Evolutionary conservation across 768 basidiomycete genomes (phyloP).

Genomic region (Termitomyces sp.): DNA sequence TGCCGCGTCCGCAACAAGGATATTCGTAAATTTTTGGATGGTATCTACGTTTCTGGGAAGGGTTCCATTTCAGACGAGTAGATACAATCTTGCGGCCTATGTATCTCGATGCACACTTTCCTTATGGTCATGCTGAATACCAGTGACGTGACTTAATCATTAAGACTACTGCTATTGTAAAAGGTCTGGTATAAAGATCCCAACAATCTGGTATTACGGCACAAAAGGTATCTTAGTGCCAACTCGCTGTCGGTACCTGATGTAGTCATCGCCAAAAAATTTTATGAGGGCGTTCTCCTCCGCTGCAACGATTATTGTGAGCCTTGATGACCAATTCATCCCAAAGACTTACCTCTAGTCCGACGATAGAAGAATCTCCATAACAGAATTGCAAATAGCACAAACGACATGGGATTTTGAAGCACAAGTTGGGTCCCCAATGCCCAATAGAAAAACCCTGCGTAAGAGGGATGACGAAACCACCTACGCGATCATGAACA

Average conservation of each 20-base stretch:
- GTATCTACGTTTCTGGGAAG: constrained; percentile 87
- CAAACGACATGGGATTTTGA: constrained; percentile 76
- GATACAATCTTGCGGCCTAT: constrained; percentile 10
- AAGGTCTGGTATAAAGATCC: not conserved
- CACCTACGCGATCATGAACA: constrained; percentile 37
- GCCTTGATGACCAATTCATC: not conserved
- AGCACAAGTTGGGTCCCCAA: constrained; percentile 89
- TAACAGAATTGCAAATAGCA: constrained; percentile 59
- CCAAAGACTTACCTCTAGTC: constrained; percentile 57
- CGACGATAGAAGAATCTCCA: constrained; percentile 86
- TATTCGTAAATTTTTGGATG: constrained; percentile 98
- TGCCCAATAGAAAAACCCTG: constrained; percentile 98
- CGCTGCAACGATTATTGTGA: constrained; percentile 33
- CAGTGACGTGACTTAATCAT: not conserved
- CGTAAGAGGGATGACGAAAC: constrained; percentile 93
- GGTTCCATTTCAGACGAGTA: constrained; percentile 56
- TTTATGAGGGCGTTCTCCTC: constrained; percentile 76
- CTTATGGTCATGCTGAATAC: constrained; percentile 9
- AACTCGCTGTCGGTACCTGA: constrained; percentile 66
- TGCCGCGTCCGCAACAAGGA: constrained; percentile 99
- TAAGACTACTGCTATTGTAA: not conserved
- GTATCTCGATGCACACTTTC: constrained; percentile 2
- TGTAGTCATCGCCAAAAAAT: constrained; percentile 91
- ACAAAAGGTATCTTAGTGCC: constrained; percentile 89
- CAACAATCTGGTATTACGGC: constrained; percentile 31